Evolutionary conservation across 2,329 filamentous ascomycete species (phyloP).

Genomic region (Raffaelea arxii): DNA sequence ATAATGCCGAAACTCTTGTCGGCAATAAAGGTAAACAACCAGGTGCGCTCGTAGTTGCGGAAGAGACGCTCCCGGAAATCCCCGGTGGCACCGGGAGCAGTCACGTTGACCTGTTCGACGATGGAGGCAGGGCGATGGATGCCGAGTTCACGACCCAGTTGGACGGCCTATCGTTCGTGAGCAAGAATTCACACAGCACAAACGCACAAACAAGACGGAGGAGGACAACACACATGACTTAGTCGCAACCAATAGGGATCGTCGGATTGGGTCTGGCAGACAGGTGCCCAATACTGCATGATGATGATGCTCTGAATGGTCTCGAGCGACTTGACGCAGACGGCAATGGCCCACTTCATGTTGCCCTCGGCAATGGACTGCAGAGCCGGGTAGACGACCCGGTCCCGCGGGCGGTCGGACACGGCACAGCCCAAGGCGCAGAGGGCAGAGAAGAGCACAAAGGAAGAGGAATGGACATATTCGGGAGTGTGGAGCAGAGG

Average conservation of each 20-base stretch:
- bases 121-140: slow-evolving; percentile 14
- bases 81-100: slow-evolving; percentile 3
- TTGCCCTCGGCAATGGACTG: slow-evolving; percentile 15
- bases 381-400: slow-evolving; percentile 14
- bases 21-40: slow-evolving; percentile 13
- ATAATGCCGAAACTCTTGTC: slow-evolving; percentile 14
- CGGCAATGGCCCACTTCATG: slow-evolving; percentile 18
- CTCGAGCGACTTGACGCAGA: slow-evolving; percentile 17
- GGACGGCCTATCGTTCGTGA: slow-evolving; percentile 9
- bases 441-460: slow-evolving; percentile 17
- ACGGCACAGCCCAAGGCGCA: slow-evolving; percentile 18
- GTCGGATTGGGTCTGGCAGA: slow-evolving; percentile 12
- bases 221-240: slow-evolving; percentile 10
- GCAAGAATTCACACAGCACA: not conserved
- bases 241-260: slow-evolving; percentile 18
- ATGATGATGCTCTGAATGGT: slow-evolving; percentile 16
- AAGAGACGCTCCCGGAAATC: slow-evolving; percentile 12
- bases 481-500: slow-evolving; percentile 15
- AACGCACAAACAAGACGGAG: not conserved
- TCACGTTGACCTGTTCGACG: slow-evolving; percentile 11
- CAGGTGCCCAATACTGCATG: slow-evolving; percentile 17
- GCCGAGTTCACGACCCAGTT: slow-evolving; percentile 15
- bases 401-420: slow-evolving; percentile 15
- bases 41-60: slow-evolving; percentile 13
- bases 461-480: slow-evolving; percentile 15